Conservation (phyloP, 257 asterid species). For the Ocimum tenuiflorum region DNA sequence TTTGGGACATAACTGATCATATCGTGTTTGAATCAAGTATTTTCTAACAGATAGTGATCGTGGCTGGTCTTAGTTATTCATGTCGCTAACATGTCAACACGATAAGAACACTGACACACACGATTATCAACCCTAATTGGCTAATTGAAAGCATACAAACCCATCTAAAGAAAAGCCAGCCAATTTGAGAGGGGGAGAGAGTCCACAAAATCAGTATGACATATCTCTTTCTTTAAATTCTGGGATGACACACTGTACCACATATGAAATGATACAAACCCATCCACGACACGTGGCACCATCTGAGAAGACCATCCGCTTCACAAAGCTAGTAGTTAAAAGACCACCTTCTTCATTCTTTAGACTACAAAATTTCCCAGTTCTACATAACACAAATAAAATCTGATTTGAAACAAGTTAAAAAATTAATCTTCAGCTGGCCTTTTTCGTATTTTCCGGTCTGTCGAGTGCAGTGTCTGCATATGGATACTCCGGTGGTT, state of each 20-base stretch:
- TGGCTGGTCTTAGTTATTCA: too few relatives aligned
- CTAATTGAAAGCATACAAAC: too few relatives aligned
- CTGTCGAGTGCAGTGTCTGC: conserved; percentile 20
- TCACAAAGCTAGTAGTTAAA: neutral
- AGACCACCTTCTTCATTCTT: neutral
- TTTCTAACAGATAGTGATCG: too few relatives aligned
- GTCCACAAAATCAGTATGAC: neutral
- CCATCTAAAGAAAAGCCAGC: too few relatives aligned
- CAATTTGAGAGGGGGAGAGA: too few relatives aligned
- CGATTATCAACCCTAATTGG: too few relatives aligned
- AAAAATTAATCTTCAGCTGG: conserved; percentile 25
- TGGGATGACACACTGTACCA: too few relatives aligned
- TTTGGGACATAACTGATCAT: too few relatives aligned
- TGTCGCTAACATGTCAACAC: too few relatives aligned
- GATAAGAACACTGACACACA: too few relatives aligned
- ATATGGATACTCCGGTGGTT: conserved; percentile 54
- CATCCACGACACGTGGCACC: too few relatives aligned
- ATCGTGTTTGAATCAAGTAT: too few relatives aligned
- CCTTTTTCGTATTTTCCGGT: conserved; percentile 20
- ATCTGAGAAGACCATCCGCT: neutral
- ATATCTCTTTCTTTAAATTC: neutral
- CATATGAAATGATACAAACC: neutral
- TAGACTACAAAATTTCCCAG: neutral
- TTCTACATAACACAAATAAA: neutral
- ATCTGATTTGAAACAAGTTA: neutral